Percentiles rank a stretch among this genome's conserved stretches.
These are phyloP conservation scores for Xylariaceae sp. DNA, from an alignment of 2,329 filamentous ascomycete species.

Conservation along the genomic window DNA sequence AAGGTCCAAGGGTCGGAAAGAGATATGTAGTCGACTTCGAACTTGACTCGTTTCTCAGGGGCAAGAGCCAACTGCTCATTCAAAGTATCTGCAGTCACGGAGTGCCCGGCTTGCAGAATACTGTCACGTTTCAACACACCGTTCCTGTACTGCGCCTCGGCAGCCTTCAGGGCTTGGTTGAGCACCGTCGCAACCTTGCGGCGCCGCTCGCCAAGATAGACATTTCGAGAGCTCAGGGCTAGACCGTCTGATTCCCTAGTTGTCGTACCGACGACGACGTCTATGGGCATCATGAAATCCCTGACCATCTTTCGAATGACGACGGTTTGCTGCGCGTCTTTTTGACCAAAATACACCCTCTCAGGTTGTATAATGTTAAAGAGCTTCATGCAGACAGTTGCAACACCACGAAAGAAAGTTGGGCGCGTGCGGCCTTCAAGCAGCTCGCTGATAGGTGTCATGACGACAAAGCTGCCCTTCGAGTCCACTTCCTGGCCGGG, in stretches of 20 bases:
- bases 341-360: conserved; percentile 88
- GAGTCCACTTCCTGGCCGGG: conserved; percentile 67
- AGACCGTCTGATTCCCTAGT: conserved; percentile 73
- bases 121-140: conserved; percentile 51
- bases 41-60: conserved; percentile 58
- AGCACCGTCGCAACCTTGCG: conserved; percentile 69
- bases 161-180: conserved; percentile 60
- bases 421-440: conserved; percentile 82
- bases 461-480: conserved; percentile 81
- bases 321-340: conserved; percentile 94
- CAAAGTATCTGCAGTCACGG: conserved; percentile 50
- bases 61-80: conserved; percentile 57
- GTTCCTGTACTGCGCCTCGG: conserved; percentile 59
- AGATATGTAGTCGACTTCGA: conserved; percentile 89
- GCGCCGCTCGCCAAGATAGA: conserved; percentile 76
- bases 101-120: conserved; percentile 66
- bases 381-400: conserved; percentile 91
- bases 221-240: conserved; percentile 87
- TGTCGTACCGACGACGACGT: conserved; percentile 70
- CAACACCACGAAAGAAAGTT: conserved; percentile 94
- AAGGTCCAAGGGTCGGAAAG: conserved; percentile 80
- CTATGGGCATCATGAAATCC: conserved; percentile 75
- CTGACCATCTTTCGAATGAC: conserved; percentile 80
- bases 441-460: conserved; percentile 75
- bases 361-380: conserved; percentile 79